phyloP scores from a whole-genome alignment of 495 filamentous ascomycete species.

The Achaetomiella virescens region DNA sequence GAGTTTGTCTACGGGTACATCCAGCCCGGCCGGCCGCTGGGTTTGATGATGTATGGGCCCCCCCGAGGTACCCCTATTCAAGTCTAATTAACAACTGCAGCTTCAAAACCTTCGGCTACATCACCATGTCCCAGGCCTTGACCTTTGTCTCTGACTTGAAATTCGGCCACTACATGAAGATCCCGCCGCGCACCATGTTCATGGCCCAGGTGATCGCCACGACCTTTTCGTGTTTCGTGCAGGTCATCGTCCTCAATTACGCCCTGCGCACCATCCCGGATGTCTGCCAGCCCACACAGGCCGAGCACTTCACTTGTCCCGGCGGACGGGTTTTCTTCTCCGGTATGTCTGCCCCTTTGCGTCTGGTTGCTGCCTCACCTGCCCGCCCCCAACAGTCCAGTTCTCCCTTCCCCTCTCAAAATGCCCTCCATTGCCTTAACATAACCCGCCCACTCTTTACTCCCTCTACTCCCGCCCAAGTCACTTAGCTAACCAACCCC shows the following conservation, averaged over 20 bases:
- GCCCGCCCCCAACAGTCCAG: neutral
- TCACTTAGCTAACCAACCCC: too few relatives aligned
- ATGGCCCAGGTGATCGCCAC: slow-evolving; percentile 61
- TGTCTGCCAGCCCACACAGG: slow-evolving; percentile 55
- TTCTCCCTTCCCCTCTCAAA: neutral
- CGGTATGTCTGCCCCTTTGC: slow-evolving; percentile 26
- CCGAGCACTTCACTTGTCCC: slow-evolving; percentile 62
- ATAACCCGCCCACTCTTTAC: too few relatives aligned
- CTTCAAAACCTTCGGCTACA: slow-evolving; percentile 72
- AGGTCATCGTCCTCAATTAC: slow-evolving; percentile 59
- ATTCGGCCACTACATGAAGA: slow-evolving; percentile 67
- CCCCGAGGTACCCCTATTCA: neutral
- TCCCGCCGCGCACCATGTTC: slow-evolving; percentile 62
- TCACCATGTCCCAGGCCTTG: slow-evolving; percentile 57
- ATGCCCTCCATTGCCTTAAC: neutral
- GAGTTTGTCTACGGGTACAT: slow-evolving; percentile 70
- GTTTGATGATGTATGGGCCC: slow-evolving; percentile 51
- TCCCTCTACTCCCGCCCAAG: too few relatives aligned
- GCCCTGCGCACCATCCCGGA: slow-evolving; percentile 55
- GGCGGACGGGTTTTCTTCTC: slow-evolving; percentile 63
- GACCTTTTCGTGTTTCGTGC: slow-evolving; percentile 59
- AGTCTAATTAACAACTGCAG: slow-evolving; percentile 16
- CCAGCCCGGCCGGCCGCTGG: slow-evolving; percentile 58
- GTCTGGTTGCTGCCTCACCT: neutral
- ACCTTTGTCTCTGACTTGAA: slow-evolving; percentile 50